Conservation (phyloP, 2,329 filamentous ascomycete species). For the Chrysosporium keratinophilum region DNA sequence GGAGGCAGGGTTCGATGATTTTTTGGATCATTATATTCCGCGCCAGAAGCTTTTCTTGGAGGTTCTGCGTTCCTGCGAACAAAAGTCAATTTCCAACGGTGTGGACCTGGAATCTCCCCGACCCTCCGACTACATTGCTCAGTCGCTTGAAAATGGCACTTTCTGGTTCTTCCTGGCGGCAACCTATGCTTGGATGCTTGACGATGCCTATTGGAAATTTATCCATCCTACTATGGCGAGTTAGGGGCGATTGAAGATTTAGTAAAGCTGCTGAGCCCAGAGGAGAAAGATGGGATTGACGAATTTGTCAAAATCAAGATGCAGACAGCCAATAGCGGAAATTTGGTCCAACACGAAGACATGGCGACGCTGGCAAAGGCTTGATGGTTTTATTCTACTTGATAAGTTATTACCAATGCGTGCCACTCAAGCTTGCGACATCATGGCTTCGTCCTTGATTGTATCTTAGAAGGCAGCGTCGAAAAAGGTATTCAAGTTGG, state of each 20-base stretch:
- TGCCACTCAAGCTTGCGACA: not conserved
- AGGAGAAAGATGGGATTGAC: conserved; percentile 20
- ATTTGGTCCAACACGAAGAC: conserved; percentile 17
- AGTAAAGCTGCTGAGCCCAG: conserved; percentile 18
- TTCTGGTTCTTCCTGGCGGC: conserved; percentile 25
- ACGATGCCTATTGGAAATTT: conserved; percentile 25
- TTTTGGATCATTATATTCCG: conserved; percentile 20
- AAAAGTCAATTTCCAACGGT: conserved; percentile 12
- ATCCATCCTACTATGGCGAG: conserved; percentile 23
- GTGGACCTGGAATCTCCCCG: conserved; percentile 17
- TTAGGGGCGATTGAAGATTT: conserved; percentile 22
- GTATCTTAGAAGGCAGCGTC: not conserved
- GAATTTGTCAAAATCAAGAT: conserved; percentile 21
- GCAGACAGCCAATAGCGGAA: conserved; percentile 19
- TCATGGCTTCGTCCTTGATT: not conserved
- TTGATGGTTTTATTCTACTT: not conserved
- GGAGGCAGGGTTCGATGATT: conserved; percentile 19
- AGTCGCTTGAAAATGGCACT: conserved; percentile 20
- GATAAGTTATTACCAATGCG: not conserved
- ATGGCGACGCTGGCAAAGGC: conserved; percentile 18
- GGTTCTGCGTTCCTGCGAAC: conserved; percentile 17
- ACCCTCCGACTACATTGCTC: conserved; percentile 21
- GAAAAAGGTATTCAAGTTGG: not conserved
- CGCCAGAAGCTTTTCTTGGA: conserved; percentile 19
- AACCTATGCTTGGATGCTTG: conserved; percentile 22